phyloP scores from a whole-genome alignment of 805 yeast species.

The Saccharomycopsis fibuligera region DNA sequence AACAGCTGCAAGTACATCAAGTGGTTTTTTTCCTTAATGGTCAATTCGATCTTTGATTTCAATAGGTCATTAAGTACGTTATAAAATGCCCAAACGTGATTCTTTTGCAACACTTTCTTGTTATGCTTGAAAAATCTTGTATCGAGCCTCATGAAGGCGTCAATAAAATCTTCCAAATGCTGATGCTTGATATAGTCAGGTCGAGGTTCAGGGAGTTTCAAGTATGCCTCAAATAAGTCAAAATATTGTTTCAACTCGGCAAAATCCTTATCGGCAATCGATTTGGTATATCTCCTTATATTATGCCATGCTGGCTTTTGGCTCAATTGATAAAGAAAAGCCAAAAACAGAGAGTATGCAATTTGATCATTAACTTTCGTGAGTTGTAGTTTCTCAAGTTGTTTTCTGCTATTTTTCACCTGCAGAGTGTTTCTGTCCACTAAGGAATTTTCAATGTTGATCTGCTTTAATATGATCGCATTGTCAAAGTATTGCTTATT shows the following conservation, averaged over 20 bases:
- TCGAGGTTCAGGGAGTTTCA: slow-evolving; percentile 16
- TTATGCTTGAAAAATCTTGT: neutral
- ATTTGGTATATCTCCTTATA: neutral
- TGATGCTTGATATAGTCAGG: slow-evolving; percentile 11
- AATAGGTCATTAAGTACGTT: slow-evolving; percentile 10
- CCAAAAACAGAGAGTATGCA: slow-evolving; percentile 4
- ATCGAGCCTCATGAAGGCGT: slow-evolving; percentile 11
- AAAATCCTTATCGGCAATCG: no score
- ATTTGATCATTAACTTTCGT: neutral
- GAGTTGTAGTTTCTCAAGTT: neutral
- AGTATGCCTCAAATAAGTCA: slow-evolving; percentile 9
- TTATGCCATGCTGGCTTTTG: neutral
- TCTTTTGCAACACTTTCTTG: neutral
- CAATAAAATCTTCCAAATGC: slow-evolving; percentile 17
- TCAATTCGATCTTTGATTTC: slow-evolving; percentile 4
- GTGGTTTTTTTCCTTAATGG: slow-evolving; percentile 16
- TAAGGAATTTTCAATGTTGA: no score
- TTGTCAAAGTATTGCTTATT: neutral
- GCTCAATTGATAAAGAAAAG: neutral
- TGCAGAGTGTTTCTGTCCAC: neutral
- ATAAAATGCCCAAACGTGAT: slow-evolving; percentile 1
- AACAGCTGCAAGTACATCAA: slow-evolving; percentile 4
- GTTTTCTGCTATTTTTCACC: slow-evolving; percentile 3
- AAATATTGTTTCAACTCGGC: slow-evolving; percentile 4
- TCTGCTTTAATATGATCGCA: no score